phyloP scores from a whole-genome alignment of 2,329 filamentous ascomycete genomes.

The Reticulascus tulasneorum region DNA sequence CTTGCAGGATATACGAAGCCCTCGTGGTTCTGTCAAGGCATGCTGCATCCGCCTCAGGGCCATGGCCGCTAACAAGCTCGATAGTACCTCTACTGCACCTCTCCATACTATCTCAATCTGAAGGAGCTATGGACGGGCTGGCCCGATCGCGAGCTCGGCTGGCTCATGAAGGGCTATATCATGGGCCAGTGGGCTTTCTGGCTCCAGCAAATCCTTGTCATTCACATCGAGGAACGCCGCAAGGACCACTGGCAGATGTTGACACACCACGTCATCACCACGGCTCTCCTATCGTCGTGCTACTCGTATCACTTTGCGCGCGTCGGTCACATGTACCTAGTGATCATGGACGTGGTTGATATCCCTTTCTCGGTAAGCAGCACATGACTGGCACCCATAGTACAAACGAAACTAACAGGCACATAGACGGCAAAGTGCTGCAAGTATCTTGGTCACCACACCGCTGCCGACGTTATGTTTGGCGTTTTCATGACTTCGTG shows the following conservation, averaged over 20 bases:
- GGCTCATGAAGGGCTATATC: constrained; percentile 82
- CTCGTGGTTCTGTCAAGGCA: no score
- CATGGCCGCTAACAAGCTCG: constrained; percentile 2
- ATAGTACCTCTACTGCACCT: constrained; percentile 76
- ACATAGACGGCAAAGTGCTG: constrained; percentile 83
- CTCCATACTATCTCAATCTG: constrained; percentile 74
- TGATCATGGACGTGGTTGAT: constrained; percentile 92
- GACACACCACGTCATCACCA: constrained; percentile 88
- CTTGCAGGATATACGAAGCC: no score
- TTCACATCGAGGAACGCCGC: constrained; percentile 88
- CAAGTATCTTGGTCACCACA: constrained; percentile 79
- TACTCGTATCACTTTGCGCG: constrained; percentile 86
- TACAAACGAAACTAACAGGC: constrained; percentile 6
- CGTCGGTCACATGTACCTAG: constrained; percentile 83
- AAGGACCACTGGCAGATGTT: constrained; percentile 98
- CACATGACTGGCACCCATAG: not conserved
- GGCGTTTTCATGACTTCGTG: constrained; percentile 82
- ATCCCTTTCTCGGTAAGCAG: constrained; percentile 73
- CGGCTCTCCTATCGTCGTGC: constrained; percentile 70
- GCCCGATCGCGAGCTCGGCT: constrained; percentile 71
- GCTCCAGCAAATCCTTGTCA: constrained; percentile 89
- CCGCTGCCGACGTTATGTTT: constrained; percentile 76
- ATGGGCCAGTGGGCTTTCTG: constrained; percentile 88
- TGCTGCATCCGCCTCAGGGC: no score
- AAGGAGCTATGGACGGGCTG: constrained; percentile 78